Base-by-base conservation (phyloP, 2,329 filamentous ascomycete species). In the Chaetoscypha palmicola region DNA sequence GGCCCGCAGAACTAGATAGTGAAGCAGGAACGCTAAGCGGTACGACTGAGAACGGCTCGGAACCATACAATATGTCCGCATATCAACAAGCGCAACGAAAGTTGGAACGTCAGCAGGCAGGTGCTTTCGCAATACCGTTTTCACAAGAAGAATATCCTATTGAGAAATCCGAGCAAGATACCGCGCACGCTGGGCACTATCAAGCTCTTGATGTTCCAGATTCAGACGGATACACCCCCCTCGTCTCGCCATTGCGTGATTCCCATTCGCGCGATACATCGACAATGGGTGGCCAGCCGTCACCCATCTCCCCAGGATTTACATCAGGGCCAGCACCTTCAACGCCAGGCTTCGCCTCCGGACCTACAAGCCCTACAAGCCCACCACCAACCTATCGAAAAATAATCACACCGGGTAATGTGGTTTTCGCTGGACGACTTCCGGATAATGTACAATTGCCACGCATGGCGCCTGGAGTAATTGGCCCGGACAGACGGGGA, bases 361-460 rank as follows among this genome's bases (percentile, higher is more conserved):
- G 31, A 16, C 42, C 53, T 12, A 40, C 41, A 17, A 41, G 33
- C 14, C 50, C 54, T 12, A 39, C 45, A 12, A 42, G 42, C n/a
- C 49, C 53, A n/a, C 55, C 57, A 5, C 55, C 57, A 12, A 51
- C 45, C 20, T 57, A 58, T 41, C 45, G 49, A 12, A 41, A 47
- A 23, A n/a, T n/a, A n/a, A 77, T 80, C 43, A 71, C 76, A 48
- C 64, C 73, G 1, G 66, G 68, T 3, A 68, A 70, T 14, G 68
- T 79, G 2, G 63, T 79, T 1, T 79, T 73, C 45, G 63, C 78
- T 0, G 77, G 77, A 0, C 69, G 71, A 4, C 54, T 80, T 3
- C 76, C 76, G 0, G 67, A 69, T 31, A 71, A 72, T 41, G 54
- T 76, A 3, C 62, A 61, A 33, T 51, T 70, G 10, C 68, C 67